These are phyloP conservation scores for Colletotrichum sp. DNA, from an alignment of 2,329 filamentous ascomycete genomes.

Conservation along the genomic window DNA sequence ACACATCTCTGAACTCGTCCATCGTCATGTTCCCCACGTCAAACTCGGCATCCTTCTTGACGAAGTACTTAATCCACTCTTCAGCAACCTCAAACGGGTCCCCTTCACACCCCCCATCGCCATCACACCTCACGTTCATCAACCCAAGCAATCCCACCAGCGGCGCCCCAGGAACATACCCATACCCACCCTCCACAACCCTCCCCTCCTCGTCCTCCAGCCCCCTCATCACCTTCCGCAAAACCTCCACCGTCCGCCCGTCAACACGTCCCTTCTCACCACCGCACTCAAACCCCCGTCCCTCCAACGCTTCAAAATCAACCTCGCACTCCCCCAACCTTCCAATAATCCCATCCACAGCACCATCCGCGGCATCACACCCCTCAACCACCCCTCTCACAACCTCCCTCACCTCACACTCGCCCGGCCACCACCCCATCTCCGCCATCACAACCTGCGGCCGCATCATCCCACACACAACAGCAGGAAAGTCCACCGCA, in stretches of 20 bases:
- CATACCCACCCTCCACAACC: neutral
- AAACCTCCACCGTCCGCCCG: conserved; percentile 7
- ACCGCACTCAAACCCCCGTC: conserved; percentile 6
- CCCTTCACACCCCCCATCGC: neutral
- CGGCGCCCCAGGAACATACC: neutral
- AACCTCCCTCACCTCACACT: conserved; percentile 34
- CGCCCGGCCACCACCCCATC: neutral
- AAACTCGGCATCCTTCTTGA: conserved; percentile 32
- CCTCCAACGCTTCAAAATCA: conserved; percentile 20
- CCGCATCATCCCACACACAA: neutral
- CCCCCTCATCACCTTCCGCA: neutral
- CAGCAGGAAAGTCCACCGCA: conserved; percentile 33
- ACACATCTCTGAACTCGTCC: conserved; percentile 5
- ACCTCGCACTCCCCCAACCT: neutral
- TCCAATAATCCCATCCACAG: conserved; percentile 48
- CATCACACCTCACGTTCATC: neutral
- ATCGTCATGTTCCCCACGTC: conserved; percentile 13
- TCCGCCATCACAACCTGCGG: neutral
- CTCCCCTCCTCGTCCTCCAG: neutral
- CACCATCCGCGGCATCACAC: conserved; percentile 53
- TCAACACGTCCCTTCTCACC: conserved; percentile 26
- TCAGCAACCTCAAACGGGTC: neutral
- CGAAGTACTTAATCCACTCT: neutral
- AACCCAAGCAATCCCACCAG: neutral
- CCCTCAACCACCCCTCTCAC: conserved; percentile 33